phyloP scores from a whole-genome alignment of 1,284 basidiomycete species.

The Ganoderma lingzhi region DNA sequence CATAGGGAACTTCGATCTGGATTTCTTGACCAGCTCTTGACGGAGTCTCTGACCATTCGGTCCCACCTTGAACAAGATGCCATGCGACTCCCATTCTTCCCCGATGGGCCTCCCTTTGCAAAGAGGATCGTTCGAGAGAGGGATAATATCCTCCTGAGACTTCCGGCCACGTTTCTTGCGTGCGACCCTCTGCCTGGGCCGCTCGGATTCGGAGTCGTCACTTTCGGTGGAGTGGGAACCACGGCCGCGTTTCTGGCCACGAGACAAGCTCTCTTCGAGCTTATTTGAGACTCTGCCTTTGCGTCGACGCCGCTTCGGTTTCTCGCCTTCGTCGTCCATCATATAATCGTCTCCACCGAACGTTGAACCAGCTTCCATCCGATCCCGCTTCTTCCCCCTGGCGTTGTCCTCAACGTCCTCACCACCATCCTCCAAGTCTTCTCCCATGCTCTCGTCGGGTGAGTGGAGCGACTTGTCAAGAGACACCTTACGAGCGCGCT shows the following conservation, averaged over 20 bases:
- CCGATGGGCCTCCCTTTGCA: slow-evolving; percentile 67
- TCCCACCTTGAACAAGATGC: slow-evolving; percentile 73
- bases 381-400: slow-evolving; percentile 81
- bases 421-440: slow-evolving; percentile 37
- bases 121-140: slow-evolving; percentile 54
- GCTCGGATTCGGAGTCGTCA: slow-evolving; percentile 51
- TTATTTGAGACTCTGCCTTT: slow-evolving; percentile 54
- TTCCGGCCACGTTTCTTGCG: slow-evolving; percentile 47
- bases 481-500: slow-evolving; percentile 58
- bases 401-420: slow-evolving; percentile 30
- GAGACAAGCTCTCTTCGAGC: slow-evolving; percentile 52
- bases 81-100: slow-evolving; percentile 78
- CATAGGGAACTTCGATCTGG: slow-evolving; percentile 74
- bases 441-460: slow-evolving; percentile 42
- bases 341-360: slow-evolving; percentile 67
- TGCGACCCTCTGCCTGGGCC: slow-evolving; percentile 40
- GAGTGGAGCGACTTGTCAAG: slow-evolving; percentile 43
- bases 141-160: slow-evolving; percentile 44
- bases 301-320: slow-evolving; percentile 43
- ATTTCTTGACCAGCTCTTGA: slow-evolving; percentile 72
- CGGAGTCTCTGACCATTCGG: slow-evolving; percentile 73
- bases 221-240: slow-evolving; percentile 60
- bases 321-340: slow-evolving; percentile 35
- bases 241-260: slow-evolving; percentile 72
- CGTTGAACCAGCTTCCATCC: slow-evolving; percentile 73